These are phyloP conservation scores for Cylindrodendrum hubeiense DNA, from an alignment of 2,329 filamentous ascomycete genomes.

Conservation along the genomic window DNA sequence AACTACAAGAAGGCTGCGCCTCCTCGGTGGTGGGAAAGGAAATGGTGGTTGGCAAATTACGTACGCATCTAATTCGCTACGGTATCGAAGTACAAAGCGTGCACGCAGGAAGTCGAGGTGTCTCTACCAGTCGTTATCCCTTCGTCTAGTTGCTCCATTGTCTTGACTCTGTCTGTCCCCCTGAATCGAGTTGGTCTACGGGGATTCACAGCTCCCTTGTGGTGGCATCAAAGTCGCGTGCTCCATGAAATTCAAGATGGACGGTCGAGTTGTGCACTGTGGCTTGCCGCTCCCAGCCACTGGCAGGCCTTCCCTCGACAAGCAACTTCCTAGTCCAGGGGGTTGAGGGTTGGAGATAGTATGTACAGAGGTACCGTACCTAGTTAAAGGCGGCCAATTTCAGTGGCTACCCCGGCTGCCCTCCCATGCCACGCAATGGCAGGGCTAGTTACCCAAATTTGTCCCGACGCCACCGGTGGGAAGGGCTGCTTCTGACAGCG, in stretches of 20 bases:
- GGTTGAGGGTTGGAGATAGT: not conserved
- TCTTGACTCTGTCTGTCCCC: not conserved
- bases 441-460: constrained; percentile 8
- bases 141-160: not conserved
- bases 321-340: constrained; percentile 13
- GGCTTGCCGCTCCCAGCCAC: constrained; percentile 5
- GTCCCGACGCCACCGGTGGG: constrained; percentile 13
- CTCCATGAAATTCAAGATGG: constrained; percentile 1
- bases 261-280: not conserved
- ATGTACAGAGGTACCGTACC: not conserved
- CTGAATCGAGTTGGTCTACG: constrained; percentile 13
- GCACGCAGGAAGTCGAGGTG: not conserved
- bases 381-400: not conserved
- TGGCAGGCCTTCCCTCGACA: not conserved
- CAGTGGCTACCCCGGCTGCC: too few relatives aligned
- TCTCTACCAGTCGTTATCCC: not conserved
- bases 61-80: not conserved
- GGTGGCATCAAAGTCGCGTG: constrained; percentile 15
- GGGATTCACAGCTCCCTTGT: constrained; percentile 3
- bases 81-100: too few relatives aligned
- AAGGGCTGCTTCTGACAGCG: constrained; percentile 16
- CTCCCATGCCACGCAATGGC: constrained; percentile 25
- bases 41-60: constrained; percentile 1
- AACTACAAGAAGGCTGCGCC: constrained; percentile 10
- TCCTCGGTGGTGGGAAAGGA: constrained; percentile 18